Base-by-base conservation (phyloP, 371 early-diverging fungal species). In the Syncephalastrum racemosum region DNA sequence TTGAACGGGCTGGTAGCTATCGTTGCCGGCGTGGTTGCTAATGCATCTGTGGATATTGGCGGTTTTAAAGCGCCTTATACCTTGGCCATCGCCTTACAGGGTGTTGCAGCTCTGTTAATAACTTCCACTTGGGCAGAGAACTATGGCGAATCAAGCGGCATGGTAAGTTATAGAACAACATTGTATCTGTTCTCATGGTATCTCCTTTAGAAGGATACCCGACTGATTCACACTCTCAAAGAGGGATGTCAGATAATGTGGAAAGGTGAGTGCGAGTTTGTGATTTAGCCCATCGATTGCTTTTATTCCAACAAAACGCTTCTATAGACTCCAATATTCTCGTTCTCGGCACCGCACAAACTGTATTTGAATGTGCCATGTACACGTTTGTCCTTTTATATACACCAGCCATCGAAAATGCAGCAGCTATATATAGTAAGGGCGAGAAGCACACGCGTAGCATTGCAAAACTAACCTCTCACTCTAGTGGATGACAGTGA, bases 311-410 rank as follows among this genome's bases (percentile, higher is more conserved):
- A 19, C 22, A 3, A 3, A 45, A n/a, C 14, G 14, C 13, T 1
- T 22, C 4, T 24, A 4, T 43, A 80, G 81, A 81, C 51, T 59
- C 65, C 48, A 81, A 79, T 36, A 86, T 92, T 22, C 59, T 88
- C 1, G 72, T 83, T 1, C 66, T 88, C 54, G 90, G 90, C 5
- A 56, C 80, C 12, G 90, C 89, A 24, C 90, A 90, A 64, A 83
- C 84, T 4, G 71, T 84, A 7, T 90, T 89, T 70, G 92, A 92
- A 60, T 82, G 84, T 44, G 82, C 88, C 56, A 91, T 91, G 91
- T 91, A 91, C 68, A 83, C 83, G 2, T 91, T 91, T 67, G 90
- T 91, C n/a, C 58, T 92, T 47, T 63, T 92, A 12, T 92, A 87
- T 73, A 80, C 81, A 2, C 90, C 90, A 4, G 83, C 88, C 7